phyloP scores from a whole-genome alignment of 805 yeast genomes.

The Kodamaea laetipori region DNA sequence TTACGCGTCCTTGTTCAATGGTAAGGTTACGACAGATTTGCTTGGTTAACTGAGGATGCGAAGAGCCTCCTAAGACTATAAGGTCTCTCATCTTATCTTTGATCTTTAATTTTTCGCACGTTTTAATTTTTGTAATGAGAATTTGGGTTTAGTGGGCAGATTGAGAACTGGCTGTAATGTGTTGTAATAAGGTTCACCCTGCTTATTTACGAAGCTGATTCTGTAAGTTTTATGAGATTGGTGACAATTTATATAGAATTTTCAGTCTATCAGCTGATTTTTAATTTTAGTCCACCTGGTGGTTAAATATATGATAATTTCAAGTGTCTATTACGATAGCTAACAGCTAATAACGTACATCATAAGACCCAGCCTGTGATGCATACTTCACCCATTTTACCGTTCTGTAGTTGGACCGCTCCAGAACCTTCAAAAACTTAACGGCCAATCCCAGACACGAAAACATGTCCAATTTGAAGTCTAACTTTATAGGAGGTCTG shows the following conservation, averaged over 20 bases:
- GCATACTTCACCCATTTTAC: slow-evolving; percentile 87
- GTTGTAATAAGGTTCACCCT: too few species aligned
- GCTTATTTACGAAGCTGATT: too few species aligned
- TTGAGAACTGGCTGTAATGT: too few species aligned
- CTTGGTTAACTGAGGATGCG: slow-evolving; percentile 78
- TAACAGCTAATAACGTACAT: slow-evolving; percentile 69
- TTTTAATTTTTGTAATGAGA: not conserved
- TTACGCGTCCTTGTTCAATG: slow-evolving; percentile 68
- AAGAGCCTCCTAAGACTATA: slow-evolving; percentile 85
- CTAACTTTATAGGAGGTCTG: slow-evolving; percentile 73
- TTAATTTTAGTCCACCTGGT: too few species aligned
- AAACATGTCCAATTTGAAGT: slow-evolving; percentile 71
- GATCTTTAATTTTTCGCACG: slow-evolving; percentile 3
- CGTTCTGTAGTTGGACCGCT: slow-evolving; percentile 59
- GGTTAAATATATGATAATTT: too few species aligned
- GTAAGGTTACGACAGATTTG: slow-evolving; percentile 77
- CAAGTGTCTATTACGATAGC: too few species aligned
- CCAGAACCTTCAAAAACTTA: slow-evolving; percentile 67
- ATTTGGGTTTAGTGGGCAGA: too few species aligned
- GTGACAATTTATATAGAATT: too few species aligned
- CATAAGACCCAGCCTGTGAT: slow-evolving; percentile 78
- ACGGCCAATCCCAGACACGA: slow-evolving; percentile 78
- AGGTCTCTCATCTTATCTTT: slow-evolving; percentile 66
- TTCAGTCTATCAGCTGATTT: too few species aligned
- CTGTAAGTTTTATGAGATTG: too few species aligned